A percentile compares a stretch with the other conserved stretches of the same genome.
These are phyloP conservation scores for Neckera pumila DNA, from an alignment of 225 moss, liverwort and hornwort species.

Conservation along the genomic window DNA sequence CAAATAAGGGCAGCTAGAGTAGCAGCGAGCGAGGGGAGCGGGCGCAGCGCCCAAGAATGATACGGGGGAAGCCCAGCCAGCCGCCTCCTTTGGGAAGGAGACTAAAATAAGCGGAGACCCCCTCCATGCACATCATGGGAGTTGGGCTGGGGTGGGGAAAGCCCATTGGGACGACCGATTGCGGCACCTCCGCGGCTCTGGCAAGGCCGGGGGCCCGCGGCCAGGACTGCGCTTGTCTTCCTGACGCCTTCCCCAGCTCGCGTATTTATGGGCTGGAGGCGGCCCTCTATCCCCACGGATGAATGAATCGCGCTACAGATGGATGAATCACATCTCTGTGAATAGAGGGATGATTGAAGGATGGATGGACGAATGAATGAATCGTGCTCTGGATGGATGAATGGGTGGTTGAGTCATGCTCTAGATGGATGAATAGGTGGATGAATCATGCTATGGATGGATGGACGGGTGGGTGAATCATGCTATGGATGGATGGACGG, in stretches of 20 bases:
- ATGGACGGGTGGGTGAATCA: too few species aligned
- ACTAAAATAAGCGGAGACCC: not conserved
- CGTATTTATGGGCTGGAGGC: conserved; percentile 21
- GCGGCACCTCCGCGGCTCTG: not conserved
- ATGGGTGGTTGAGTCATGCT: too few species aligned
- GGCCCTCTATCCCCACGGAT: not conserved
- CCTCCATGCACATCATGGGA: conserved; percentile 13
- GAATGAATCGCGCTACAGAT: too few species aligned
- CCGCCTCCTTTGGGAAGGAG: not conserved
- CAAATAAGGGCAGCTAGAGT: not conserved
- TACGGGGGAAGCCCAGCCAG: not conserved
- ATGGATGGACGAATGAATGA: not conserved
- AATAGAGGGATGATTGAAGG: not conserved
- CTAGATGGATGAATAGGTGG: too few species aligned
- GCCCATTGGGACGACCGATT: not conserved
- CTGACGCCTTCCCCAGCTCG: not conserved
- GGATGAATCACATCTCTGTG: not conserved
- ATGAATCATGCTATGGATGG: not conserved
- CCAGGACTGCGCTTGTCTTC: not conserved
- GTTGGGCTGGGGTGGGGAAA: not conserved
- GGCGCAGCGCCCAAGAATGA: not conserved
- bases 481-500: too few species aligned
- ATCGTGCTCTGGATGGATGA: not conserved
- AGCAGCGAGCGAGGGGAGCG: not conserved
- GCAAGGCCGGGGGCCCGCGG: not conserved